Conservation (phyloP, 169 alveolate genomes). For the Perkinsus olseni region DNA sequence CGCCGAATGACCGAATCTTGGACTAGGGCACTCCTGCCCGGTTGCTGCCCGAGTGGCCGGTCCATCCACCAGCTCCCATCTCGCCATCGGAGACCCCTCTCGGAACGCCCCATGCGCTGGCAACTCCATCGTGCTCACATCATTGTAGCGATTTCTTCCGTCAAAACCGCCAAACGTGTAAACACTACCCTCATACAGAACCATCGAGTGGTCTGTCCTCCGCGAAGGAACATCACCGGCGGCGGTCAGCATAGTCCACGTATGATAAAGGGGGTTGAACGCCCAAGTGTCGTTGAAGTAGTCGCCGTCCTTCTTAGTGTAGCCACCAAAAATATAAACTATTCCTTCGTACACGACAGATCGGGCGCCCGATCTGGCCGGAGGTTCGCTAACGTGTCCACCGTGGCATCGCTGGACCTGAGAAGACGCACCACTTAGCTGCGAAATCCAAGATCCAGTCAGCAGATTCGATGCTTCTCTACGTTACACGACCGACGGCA, state of each 20-base stretch:
- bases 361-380: constrained; percentile 61
- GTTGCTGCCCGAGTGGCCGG: too few species aligned
- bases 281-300: constrained; percentile 61
- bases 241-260: constrained; percentile 5
- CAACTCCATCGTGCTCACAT: constrained; percentile 26
- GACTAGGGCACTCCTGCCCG: constrained; percentile 2
- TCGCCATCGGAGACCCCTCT: too few species aligned
- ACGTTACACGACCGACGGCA: background rate
- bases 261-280: background rate
- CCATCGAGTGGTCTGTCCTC: constrained; percentile 57
- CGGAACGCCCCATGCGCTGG: too few species aligned
- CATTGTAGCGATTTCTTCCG: constrained; percentile 48
- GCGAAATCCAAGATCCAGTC: background rate
- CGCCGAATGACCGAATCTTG: constrained; percentile 61
- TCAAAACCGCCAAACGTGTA: constrained; percentile 64
- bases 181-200: constrained; percentile 36
- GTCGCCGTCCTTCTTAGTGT: constrained; percentile 69
- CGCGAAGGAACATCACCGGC: constrained; percentile 27
- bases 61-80: background rate
- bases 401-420: background rate
- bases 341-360: constrained; percentile 20
- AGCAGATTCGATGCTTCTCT: background rate
- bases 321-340: constrained; percentile 66
- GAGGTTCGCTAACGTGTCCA: constrained; percentile 41
- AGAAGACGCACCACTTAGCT: constrained; percentile 18